phyloP scores from a whole-genome alignment of 2,329 filamentous ascomycete species.

The Metarhizium humberi region DNA sequence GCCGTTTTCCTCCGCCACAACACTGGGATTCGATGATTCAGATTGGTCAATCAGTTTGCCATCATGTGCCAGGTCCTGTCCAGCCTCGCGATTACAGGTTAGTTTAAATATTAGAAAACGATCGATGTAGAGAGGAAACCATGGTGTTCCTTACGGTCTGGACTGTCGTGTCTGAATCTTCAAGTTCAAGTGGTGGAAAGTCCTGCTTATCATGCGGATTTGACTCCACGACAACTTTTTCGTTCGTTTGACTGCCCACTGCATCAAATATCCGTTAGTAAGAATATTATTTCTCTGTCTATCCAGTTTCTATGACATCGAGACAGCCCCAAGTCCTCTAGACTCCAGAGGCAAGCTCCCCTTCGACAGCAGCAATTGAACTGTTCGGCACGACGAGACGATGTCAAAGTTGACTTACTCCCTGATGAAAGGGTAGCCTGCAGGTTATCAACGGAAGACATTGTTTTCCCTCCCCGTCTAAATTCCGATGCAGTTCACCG shows the following conservation, averaged over 20 bases:
- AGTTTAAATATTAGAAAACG: background rate
- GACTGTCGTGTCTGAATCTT: background rate
- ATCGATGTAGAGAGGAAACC: background rate
- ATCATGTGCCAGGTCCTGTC: background rate
- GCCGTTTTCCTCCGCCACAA: background rate
- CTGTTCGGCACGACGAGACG: background rate
- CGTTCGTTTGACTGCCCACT: slow-evolving; percentile 5
- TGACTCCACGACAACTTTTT: background rate
- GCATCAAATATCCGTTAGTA: background rate
- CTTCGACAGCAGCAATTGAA: background rate
- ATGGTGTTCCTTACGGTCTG: background rate
- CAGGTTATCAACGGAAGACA: slow-evolving; percentile 1
- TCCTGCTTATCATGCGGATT: background rate
- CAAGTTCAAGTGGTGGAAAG: background rate
- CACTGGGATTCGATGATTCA: background rate
- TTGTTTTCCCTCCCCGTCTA: background rate
- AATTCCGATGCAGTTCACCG: too few species aligned
- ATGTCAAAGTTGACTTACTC: background rate
- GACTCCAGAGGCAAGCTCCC: background rate
- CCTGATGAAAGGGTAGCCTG: background rate
- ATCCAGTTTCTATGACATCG: background rate
- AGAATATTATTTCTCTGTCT: background rate
- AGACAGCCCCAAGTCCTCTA: background rate
- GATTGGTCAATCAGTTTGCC: background rate
- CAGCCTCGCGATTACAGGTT: background rate